These are phyloP conservation scores for Lachancea mirantina DNA, from an alignment of 805 yeast genomes.

Conservation along the genomic window DNA sequence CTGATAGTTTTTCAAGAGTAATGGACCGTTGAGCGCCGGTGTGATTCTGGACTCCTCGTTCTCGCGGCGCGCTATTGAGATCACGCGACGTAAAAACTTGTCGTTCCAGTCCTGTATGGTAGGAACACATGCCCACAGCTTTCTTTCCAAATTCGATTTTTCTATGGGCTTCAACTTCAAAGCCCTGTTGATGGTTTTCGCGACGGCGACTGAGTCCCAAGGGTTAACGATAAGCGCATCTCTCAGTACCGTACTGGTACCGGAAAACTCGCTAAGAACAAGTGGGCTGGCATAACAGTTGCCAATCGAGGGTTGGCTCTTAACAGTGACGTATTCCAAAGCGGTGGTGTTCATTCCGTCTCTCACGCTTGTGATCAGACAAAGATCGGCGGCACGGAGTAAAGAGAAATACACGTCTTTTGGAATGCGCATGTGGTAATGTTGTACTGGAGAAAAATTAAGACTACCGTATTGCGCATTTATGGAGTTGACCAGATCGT, in stretches of 20 bases:
- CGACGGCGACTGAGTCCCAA: conserved; percentile 93
- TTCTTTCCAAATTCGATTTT: conserved; percentile 41
- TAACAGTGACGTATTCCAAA: conserved; percentile 84
- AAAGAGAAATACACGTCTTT: conserved; percentile 86
- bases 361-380: conserved; percentile 81
- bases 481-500: conserved; percentile 73
- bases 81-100: conserved; percentile 45
- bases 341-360: conserved; percentile 98
- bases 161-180: conserved; percentile 46
- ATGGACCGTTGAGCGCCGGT: conserved; percentile 74
- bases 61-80: conserved; percentile 34
- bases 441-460: conserved; percentile 82
- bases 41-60: conserved; percentile 51
- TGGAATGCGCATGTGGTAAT: conserved; percentile 83
- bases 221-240: conserved; percentile 87
- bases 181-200: conserved; percentile 70
- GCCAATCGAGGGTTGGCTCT: conserved; percentile 39
- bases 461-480: conserved; percentile 80
- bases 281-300: conserved; percentile 52
- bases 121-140: conserved; percentile 57
- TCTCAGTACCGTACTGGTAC: conserved; percentile 63
- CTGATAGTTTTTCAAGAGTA: conserved; percentile 52
- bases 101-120: conserved; percentile 80
- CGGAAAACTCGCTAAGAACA: conserved; percentile 88
- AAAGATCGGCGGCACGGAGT: conserved; percentile 81